Percentiles rank a stretch among this genome's conserved stretches.
Evolutionary conservation across 495 filamentous ascomycete species (phyloP).

Genomic region (Ramalina peruviana): DNA sequence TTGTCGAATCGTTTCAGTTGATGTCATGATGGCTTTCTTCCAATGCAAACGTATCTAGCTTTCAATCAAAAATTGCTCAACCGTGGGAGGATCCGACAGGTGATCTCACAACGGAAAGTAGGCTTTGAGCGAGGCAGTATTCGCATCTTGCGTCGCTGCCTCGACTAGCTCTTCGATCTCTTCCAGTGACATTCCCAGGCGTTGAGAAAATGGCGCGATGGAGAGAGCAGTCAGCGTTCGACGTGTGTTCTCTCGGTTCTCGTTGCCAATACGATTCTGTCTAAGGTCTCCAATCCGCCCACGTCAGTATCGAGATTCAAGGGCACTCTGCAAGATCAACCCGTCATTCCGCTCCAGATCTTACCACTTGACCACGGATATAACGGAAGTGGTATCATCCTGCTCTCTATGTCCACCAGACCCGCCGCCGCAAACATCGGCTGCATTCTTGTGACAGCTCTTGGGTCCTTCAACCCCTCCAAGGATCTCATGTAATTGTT

Average conservation of each 20-base stretch:
- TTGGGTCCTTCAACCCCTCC: constrained; percentile 54
- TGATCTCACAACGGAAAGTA: constrained; percentile 59
- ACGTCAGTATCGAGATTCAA: background rate
- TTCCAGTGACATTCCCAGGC: constrained; percentile 43
- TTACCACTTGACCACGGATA: constrained; percentile 63
- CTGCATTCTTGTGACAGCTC: constrained; percentile 49
- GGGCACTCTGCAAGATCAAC: background rate
- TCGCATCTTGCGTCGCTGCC: constrained; percentile 52
- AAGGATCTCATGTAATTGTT: constrained; percentile 50
- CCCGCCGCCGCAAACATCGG: constrained; percentile 52
- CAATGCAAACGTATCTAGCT: constrained; percentile 42
- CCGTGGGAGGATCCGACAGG: too few species aligned
- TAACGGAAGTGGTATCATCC: constrained; percentile 59
- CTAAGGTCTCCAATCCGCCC: constrained; percentile 34
- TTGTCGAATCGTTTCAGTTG: too few species aligned
- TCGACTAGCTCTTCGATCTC: constrained; percentile 52
- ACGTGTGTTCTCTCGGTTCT: constrained; percentile 47
- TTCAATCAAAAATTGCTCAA: background rate
- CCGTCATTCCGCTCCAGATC: constrained; percentile 4
- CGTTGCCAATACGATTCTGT: constrained; percentile 45
- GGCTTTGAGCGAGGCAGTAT: constrained; percentile 49
- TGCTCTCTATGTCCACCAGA: constrained; percentile 55
- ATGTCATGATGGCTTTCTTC: constrained; percentile 29
- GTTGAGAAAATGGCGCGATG: constrained; percentile 46
- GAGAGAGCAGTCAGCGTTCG: constrained; percentile 46